phyloP scores from a whole-genome alignment of 768 basidiomycete genomes.

The Artomyces pyxidatus region DNA sequence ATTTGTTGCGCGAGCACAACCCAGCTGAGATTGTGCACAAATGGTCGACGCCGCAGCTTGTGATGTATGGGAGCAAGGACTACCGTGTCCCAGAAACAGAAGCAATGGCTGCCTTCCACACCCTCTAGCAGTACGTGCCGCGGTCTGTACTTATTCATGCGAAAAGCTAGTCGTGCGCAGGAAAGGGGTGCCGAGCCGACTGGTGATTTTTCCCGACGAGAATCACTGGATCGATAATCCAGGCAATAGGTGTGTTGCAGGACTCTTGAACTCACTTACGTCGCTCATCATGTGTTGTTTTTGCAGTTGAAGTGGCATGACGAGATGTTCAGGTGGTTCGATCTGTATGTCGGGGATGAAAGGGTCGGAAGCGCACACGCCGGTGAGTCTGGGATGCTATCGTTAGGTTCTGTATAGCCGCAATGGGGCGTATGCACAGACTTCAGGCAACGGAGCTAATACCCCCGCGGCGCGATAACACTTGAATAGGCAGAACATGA shows the following conservation, averaged over 20 bases:
- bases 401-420: too few relatives aligned
- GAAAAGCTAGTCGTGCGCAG: constrained; percentile 28
- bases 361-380: too few relatives aligned
- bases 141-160: background rate
- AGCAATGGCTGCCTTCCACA: constrained; percentile 78
- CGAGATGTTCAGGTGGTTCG: constrained; percentile 90
- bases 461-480: too few relatives aligned
- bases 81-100: constrained; percentile 83
- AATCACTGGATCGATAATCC: constrained; percentile 89
- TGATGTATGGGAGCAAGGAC: constrained; percentile 85
- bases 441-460: too few relatives aligned
- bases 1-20: constrained; percentile 60
- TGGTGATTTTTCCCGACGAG: constrained; percentile 83
- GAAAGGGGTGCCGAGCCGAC: constrained; percentile 60
- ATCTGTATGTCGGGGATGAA: constrained; percentile 60
- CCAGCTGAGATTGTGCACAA: constrained; percentile 75
- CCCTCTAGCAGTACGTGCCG: constrained; percentile 63
- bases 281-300: background rate
- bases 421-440: too few relatives aligned
- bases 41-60: constrained; percentile 79
- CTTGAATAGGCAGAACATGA: too few relatives aligned
- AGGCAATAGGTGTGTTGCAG: constrained; percentile 51
- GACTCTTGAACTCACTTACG: background rate
- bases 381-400: too few relatives aligned
- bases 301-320: constrained; percentile 89